A percentile compares a stretch with the other conserved stretches of the same genome.
Conservation (phyloP, 2,329 filamentous ascomycete genomes). For the Rosellinia necatrix region DNA sequence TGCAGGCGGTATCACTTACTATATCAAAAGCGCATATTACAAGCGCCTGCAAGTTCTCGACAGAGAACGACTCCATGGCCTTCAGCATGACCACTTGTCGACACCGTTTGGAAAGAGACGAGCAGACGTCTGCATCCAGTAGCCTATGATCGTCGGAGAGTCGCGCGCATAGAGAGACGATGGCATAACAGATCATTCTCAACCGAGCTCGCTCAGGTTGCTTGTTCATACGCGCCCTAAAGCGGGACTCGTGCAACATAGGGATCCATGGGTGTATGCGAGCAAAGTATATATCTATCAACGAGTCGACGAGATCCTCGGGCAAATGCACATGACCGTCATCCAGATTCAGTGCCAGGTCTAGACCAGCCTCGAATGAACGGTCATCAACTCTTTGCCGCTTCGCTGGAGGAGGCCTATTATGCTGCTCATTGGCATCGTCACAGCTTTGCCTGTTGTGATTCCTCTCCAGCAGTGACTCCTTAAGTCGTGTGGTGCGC, state of each 20-base stretch:
- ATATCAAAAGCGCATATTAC: conserved; percentile 45
- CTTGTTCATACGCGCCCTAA: conserved; percentile 36
- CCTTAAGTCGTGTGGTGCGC: too few species aligned
- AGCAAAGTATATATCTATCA: conserved; percentile 45
- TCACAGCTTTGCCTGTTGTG: too few species aligned
- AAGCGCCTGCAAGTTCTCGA: conserved; percentile 45
- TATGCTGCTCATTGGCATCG: too few species aligned
- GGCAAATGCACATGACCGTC: conserved; percentile 29
- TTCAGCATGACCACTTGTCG: conserved; percentile 42
- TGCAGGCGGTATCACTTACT: too few species aligned
- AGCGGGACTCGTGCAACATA: conserved; percentile 42
- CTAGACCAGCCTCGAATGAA: too few species aligned
- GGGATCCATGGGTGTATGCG: conserved; percentile 49
- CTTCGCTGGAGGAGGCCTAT: too few species aligned
- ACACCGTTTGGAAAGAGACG: conserved; percentile 28
- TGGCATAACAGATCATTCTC: conserved; percentile 43
- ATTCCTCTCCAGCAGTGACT: too few species aligned
- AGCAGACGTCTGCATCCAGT: conserved; percentile 29
- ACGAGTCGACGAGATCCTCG: conserved; percentile 41
- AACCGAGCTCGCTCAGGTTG: conserved; percentile 33
- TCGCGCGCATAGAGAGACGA: conserved; percentile 37
- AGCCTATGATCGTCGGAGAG: conserved; percentile 39
- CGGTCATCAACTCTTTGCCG: too few species aligned
- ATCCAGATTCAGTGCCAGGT: not conserved
- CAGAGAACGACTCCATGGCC: conserved; percentile 41